phyloP scores from a whole-genome alignment of 129 eudicot genomes.

The Chrysanthemum seticuspe region DNA sequence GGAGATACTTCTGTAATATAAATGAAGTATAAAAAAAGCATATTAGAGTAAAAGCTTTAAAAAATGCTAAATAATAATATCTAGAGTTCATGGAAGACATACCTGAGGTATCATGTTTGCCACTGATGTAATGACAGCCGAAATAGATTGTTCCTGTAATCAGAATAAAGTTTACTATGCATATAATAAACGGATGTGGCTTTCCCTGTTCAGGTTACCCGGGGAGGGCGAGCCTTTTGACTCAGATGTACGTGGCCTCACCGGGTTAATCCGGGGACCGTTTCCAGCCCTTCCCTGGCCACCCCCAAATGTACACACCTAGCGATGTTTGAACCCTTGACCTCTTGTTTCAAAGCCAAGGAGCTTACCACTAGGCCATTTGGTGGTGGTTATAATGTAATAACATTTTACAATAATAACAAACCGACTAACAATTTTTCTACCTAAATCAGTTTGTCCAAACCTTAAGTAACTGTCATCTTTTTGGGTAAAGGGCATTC shows the following conservation, averaged over 20 bases:
- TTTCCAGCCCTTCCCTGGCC: too few relatives aligned
- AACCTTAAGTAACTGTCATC: not conserved
- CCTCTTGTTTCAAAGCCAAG: too few relatives aligned
- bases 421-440: not conserved
- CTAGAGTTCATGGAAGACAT: constrained; percentile 26
- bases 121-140: constrained; percentile 85
- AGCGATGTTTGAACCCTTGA: too few relatives aligned
- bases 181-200: too few relatives aligned
- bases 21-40: constrained; percentile 18
- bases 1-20: constrained; percentile 76
- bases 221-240: too few relatives aligned
- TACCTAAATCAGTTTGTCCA: not conserved
- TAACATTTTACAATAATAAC: not conserved
- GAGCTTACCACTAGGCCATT: too few relatives aligned
- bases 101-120: constrained; percentile 98
- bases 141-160: constrained; percentile 88
- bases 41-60: not conserved
- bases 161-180: constrained; percentile 13
- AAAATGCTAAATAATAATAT: not conserved
- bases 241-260: too few relatives aligned
- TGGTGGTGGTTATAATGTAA: not conserved
- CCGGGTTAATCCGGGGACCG: too few relatives aligned
- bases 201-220: too few relatives aligned
- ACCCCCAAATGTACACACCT: too few relatives aligned
- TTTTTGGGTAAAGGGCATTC: too few relatives aligned